These are phyloP conservation scores for Gautieria morchelliformis DNA, from an alignment of 768 basidiomycete genomes.

Conservation along the genomic window DNA sequence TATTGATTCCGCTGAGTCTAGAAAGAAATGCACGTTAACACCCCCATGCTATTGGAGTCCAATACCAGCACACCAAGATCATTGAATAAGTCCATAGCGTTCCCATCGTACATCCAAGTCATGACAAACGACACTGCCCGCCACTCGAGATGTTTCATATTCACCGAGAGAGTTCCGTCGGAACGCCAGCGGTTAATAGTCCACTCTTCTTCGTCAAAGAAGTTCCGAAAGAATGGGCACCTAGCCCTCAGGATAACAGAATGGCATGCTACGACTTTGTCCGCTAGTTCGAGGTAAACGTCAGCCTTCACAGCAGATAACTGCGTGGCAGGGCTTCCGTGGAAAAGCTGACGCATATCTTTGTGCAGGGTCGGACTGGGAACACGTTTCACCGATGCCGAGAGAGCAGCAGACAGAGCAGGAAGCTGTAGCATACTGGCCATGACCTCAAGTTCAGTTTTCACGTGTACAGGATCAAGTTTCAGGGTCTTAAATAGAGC, in stretches of 20 bases:
- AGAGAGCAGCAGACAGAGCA: constrained; percentile 26
- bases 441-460: constrained; percentile 51
- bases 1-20: constrained; percentile 52
- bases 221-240: constrained; percentile 71
- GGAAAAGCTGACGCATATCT: constrained; percentile 45
- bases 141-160: constrained; percentile 67
- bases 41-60: background rate
- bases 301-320: constrained; percentile 33
- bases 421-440: constrained; percentile 49
- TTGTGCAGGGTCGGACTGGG: constrained; percentile 37
- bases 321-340: background rate
- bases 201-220: constrained; percentile 83
- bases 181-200: constrained; percentile 46
- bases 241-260: constrained; percentile 74
- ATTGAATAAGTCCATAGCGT: constrained; percentile 59
- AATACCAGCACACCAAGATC: constrained; percentile 39
- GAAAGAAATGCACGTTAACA: background rate
- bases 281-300: constrained; percentile 60
- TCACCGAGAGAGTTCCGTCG: constrained; percentile 47
- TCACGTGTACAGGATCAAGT: constrained; percentile 39
- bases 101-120: constrained; percentile 67
- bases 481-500: constrained; percentile 31
- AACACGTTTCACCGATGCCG: constrained; percentile 38
- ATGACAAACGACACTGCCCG: constrained; percentile 68
- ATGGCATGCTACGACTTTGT: constrained; percentile 56